Evolutionary conservation across 148 eudicot species (phyloP), one percentile per base, ranked within the genome.

Genomic region (Bassia scoparia): DNA sequence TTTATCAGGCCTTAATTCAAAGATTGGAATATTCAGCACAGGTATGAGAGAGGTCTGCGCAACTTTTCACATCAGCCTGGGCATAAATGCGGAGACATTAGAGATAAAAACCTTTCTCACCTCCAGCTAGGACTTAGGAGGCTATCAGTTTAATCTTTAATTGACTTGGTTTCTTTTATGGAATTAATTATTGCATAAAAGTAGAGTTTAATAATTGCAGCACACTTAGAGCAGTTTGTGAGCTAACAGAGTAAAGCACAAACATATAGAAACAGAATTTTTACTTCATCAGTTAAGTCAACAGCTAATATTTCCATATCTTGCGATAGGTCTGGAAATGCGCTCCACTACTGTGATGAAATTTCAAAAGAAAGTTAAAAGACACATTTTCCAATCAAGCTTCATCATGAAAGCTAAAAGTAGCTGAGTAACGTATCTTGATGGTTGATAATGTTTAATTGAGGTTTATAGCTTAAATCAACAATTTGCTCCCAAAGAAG

Each of bases 401-500:
- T 29, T n/a, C 46, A 69, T 53, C 53, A 63, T 24, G 63, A 49
- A 83, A 69, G n/a, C 68, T 64, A 26, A 14, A 53, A 54, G 75
- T 26, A 48, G 77, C 55, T 67, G 67, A 83, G 81, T 88, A 90
- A 97, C 50, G 88, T 88, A 54, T 91, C 84, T 72, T 86, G 90
- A 80, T 95, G 97, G 52, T 81, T 76, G 69, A 95, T 85, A 35
- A 95, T 70, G 70, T 87, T 84, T 61, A 95, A 89, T 38, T 78
- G 93, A 54, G 99, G 99, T 84, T 89, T 95, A 77, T 95, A 95
- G 85, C 97, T 95, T 84, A 95, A 83, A 78, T 91, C 99, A 77
- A 92, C 99, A 74, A 95, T 91, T 87, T 95, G 98, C 86, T 95
- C 98, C 98, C 98, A 95, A 20, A 95, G 78, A 50, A 95, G 89